Percentiles rank a stretch among this genome's conserved stretches.
These are phyloP conservation scores for Kwoniella mangroviensis DNA, from an alignment of 768 basidiomycete genomes.

Conservation along the genomic window DNA sequence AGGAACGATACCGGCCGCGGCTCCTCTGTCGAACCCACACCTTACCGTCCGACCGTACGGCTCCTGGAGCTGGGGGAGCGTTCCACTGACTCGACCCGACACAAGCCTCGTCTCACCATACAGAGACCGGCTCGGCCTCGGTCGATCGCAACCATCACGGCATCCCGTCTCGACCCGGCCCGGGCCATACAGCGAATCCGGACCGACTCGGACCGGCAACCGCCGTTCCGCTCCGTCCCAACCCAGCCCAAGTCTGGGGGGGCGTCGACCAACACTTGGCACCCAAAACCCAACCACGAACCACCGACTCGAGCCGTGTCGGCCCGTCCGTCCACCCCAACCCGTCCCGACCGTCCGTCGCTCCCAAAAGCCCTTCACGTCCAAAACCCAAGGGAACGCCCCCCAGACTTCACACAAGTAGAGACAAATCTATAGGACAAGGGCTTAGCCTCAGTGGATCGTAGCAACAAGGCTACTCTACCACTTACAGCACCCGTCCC, in stretches of 20 bases:
- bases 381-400: slow-evolving; percentile 6
- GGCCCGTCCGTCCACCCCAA: not conserved
- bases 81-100: not conserved
- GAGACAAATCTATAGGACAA: slow-evolving; percentile 71
- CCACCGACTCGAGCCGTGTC: slow-evolving; percentile 28
- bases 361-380: slow-evolving; percentile 1
- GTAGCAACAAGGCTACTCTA: slow-evolving; percentile 79
- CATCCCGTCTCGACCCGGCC: not conserved
- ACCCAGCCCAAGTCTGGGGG: not conserved
- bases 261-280: not conserved
- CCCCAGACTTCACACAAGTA: slow-evolving; percentile 18
- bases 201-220: not conserved
- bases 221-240: not conserved
- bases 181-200: not conserved
- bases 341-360: not conserved
- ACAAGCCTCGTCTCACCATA: not conserved
- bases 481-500: slow-evolving; percentile 71
- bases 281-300: not conserved
- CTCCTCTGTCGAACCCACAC: not conserved
- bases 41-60: not conserved
- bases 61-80: slow-evolving; percentile 2
- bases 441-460: slow-evolving; percentile 77
- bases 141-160: not conserved
- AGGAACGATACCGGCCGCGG: no score
- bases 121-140: not conserved